Base-by-base conservation (phyloP, 495 filamentous ascomycete species). In the Penicillium coffeae region DNA sequence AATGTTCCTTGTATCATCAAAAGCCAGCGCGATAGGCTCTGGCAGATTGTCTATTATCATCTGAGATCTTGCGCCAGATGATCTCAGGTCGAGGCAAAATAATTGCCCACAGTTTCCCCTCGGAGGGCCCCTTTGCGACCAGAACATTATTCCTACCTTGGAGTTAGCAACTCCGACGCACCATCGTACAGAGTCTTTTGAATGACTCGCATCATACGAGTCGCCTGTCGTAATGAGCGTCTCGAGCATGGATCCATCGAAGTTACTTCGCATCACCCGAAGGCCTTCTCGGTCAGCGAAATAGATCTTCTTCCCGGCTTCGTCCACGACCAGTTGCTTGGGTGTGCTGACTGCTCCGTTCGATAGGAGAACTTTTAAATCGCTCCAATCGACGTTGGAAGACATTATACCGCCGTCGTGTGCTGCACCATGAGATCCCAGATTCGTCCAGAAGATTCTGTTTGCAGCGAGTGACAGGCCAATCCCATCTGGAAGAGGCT, bases 401-500 rank as follows among this genome's bases (percentile, higher is more conserved):
- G 37, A 38, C 22, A 41, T 36, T 8, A 49, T 49, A 7, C 21
- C 19, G n/a, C 46, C 46, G n/a, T 49, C 46, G 27, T 49, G 41
- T 27, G 25, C 38, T 8, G 38, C n/a, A n/a, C n/a, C n/a, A 49
- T 3, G 46, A 38, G 0, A 49, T 30, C 46, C 46, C 46, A 49
- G 41, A 16, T 49, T 49, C 9, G 46, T 49, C 46, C 46, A 49
- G 27, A 41, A 49, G 12, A 49, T 49, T 19, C 43, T 47, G 14
- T 39, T 27, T 12, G 13, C 25, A 25, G 13, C n/a, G n/a, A n/a
- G n/a, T n/a, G n/a, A n/a, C n/a, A n/a, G n/a, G n/a, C n/a, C n/a
- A n/a, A n/a, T n/a, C n/a, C n/a, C n/a, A n/a, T n/a, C n/a, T n/a
- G n/a, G n/a, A n/a, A n/a, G n/a, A n/a, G n/a, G n/a, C n/a, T n/a